A percentile compares a stretch with the other conserved stretches of the same genome.
phyloP scores from a whole-genome alignment of 2,329 filamentous ascomycete species.

The Aspergillus alliaceus region DNA sequence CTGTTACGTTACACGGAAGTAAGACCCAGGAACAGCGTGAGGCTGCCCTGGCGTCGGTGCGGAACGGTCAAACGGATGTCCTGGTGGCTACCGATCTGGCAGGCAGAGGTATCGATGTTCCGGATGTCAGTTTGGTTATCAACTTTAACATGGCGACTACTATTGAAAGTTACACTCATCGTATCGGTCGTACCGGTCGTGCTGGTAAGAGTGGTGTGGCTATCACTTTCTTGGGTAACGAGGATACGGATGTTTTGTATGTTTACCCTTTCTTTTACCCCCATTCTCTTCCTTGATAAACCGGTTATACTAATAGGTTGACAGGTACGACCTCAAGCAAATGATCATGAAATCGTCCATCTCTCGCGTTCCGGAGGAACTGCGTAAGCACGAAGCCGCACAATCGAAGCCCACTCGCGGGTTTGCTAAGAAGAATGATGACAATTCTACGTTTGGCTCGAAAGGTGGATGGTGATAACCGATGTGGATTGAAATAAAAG shows the following conservation, averaged over 20 bases:
- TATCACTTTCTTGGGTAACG: constrained; percentile 89
- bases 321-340: constrained; percentile 79
- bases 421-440: constrained; percentile 49
- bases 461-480: constrained; percentile 34
- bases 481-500: background rate
- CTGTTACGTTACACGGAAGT: constrained; percentile 88
- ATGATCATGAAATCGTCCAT: constrained; percentile 91
- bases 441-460: constrained; percentile 36
- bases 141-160: constrained; percentile 98
- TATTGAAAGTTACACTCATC: constrained; percentile 95
- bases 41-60: constrained; percentile 81
- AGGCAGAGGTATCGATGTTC: constrained; percentile 95
- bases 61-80: constrained; percentile 76
- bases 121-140: constrained; percentile 87
- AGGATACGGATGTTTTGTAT: constrained; percentile 84
- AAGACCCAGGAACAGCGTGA: constrained; percentile 99
- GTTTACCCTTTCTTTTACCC: constrained; percentile 19
- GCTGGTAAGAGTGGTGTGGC: constrained; percentile 95
- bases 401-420: constrained; percentile 70
- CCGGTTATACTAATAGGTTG: constrained; percentile 18
- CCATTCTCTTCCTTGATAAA: background rate
- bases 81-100: constrained; percentile 95
- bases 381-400: constrained; percentile 85
- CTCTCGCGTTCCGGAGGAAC: constrained; percentile 85
- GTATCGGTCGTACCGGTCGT: constrained; percentile 94